Conservation (phyloP, 2,329 filamentous ascomycete genomes). For the Sphaerulina musiva region DNA sequence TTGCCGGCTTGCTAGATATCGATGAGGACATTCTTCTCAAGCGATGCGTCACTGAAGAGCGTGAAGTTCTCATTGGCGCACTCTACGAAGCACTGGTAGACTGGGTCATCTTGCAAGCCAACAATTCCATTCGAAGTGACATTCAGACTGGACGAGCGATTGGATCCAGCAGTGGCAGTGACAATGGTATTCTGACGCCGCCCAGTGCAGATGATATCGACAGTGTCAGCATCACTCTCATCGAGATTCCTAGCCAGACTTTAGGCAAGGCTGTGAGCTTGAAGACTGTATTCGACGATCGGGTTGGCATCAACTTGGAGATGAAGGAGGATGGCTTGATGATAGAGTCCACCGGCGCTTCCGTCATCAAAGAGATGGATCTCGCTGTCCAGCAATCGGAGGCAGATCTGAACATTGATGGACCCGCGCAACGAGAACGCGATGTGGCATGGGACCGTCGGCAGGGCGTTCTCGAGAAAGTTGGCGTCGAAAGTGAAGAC, state of each 20-base stretch:
- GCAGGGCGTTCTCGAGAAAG: slow-evolving; percentile 77
- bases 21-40: slow-evolving; percentile 74
- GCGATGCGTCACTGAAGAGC: slow-evolving; percentile 77
- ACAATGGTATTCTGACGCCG: slow-evolving; percentile 55
- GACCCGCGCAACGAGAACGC: slow-evolving; percentile 61
- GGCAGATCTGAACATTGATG: slow-evolving; percentile 69
- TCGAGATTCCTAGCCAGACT: slow-evolving; percentile 74
- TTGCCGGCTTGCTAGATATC: slow-evolving; percentile 74
- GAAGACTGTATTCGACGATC: slow-evolving; percentile 87
- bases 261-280: slow-evolving; percentile 85
- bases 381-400: slow-evolving; percentile 70
- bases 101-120: slow-evolving; percentile 86
- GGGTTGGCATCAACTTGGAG: slow-evolving; percentile 86
- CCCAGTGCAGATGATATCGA: slow-evolving; percentile 61
- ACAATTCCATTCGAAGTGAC: slow-evolving; percentile 72
- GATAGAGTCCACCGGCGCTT: slow-evolving; percentile 66
- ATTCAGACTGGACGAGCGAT: slow-evolving; percentile 60
- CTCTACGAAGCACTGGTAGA: slow-evolving; percentile 92
- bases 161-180: slow-evolving; percentile 60
- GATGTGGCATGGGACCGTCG: slow-evolving; percentile 75
- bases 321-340: slow-evolving; percentile 94
- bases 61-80: slow-evolving; percentile 72
- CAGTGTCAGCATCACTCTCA: slow-evolving; percentile 79
- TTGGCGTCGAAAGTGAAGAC: slow-evolving; percentile 72
- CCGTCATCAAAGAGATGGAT: slow-evolving; percentile 80